phyloP scores from a whole-genome alignment of 139 green algal genomes.

The Chlorella sp. region DNA sequence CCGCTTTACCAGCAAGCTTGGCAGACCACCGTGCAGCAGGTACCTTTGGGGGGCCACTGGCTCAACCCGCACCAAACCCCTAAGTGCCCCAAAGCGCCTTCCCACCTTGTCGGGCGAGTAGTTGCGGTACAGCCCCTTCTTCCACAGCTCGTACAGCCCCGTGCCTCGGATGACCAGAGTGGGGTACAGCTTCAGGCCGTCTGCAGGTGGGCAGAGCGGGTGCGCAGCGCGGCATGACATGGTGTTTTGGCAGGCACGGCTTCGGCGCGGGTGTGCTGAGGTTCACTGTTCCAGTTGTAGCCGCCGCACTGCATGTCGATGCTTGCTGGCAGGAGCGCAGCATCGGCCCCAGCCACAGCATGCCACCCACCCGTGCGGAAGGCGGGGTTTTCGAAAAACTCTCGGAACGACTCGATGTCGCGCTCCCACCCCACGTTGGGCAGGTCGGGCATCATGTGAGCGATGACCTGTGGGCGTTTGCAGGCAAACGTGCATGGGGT shows the following conservation, averaged over 20 bases:
- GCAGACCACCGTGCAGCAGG: too few species aligned
- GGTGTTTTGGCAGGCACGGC: too few species aligned
- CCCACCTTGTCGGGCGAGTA: slow-evolving; percentile 79
- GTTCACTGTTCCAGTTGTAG: too few species aligned
- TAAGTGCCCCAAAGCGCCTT: too few species aligned
- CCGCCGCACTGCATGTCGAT: too few species aligned
- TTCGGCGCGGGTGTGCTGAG: too few species aligned
- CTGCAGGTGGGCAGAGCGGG: slow-evolving; percentile 24
- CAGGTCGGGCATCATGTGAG: slow-evolving; percentile 99
- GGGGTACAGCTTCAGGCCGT: slow-evolving; percentile 95
- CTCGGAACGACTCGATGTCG: slow-evolving; percentile 95
- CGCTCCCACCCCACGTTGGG: slow-evolving; percentile 97
- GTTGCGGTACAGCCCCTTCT: slow-evolving; percentile 92
- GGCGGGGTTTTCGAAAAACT: slow-evolving; percentile 98
- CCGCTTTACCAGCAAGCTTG: too few species aligned
- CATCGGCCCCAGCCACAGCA: too few species aligned
- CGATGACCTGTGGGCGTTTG: slow-evolving; percentile 72
- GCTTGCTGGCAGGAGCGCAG: too few species aligned
- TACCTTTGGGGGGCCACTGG: background rate
- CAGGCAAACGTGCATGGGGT: too few species aligned
- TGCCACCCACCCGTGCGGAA: slow-evolving; percentile 63
- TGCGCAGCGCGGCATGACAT: too few species aligned
- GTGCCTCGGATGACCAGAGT: slow-evolving; percentile 87
- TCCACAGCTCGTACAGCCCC: slow-evolving; percentile 98
- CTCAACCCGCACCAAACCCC: background rate